Percentiles rank a stretch among this genome's conserved stretches.
phyloP scores from a whole-genome alignment of 108 stramenopile species.

The Epithemia pelagica region DNA sequence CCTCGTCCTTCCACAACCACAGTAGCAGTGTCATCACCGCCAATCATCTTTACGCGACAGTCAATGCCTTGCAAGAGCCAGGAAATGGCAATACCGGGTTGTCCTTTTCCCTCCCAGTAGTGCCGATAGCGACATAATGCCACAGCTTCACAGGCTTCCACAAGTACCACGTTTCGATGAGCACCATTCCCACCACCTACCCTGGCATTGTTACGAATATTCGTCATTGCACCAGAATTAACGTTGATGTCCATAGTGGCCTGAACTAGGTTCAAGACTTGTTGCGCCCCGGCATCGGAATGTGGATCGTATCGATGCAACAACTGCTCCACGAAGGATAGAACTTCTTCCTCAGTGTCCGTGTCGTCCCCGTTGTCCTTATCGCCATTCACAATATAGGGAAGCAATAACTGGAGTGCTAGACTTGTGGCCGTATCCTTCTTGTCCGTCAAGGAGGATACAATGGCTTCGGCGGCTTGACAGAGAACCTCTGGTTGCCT shows the following conservation, averaged over 20 bases:
- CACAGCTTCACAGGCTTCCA: slow-evolving; percentile 65
- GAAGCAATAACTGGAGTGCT: slow-evolving; percentile 49
- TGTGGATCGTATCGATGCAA: slow-evolving; percentile 33
- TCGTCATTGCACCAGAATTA: no score
- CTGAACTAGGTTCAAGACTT: slow-evolving; percentile 39
- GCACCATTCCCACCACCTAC: no score
- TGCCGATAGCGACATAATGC: slow-evolving; percentile 45
- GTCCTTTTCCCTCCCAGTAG: slow-evolving; percentile 22
- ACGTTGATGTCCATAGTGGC: no score
- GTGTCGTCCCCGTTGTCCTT: no score
- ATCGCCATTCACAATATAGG: slow-evolving; percentile 35
- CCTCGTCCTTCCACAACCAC: slow-evolving; percentile 10
- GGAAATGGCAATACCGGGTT: slow-evolving; percentile 32
- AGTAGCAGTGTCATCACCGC: slow-evolving; percentile 24
- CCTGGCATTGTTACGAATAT: no score
- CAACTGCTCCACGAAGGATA: slow-evolving; percentile 36
- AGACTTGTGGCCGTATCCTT: slow-evolving; percentile 61
- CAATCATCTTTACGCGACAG: background rate
- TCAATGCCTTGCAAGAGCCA: slow-evolving; percentile 68
- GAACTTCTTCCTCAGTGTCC: slow-evolving; percentile 49
- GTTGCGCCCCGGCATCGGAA: slow-evolving; percentile 58
- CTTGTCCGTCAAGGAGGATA: slow-evolving; percentile 58
- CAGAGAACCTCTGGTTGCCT: slow-evolving; percentile 52
- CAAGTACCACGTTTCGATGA: no score
- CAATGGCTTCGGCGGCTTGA: slow-evolving; percentile 54